Base-by-base conservation (phyloP, 805 yeast genomes). In the Candida patagonica region DNA sequence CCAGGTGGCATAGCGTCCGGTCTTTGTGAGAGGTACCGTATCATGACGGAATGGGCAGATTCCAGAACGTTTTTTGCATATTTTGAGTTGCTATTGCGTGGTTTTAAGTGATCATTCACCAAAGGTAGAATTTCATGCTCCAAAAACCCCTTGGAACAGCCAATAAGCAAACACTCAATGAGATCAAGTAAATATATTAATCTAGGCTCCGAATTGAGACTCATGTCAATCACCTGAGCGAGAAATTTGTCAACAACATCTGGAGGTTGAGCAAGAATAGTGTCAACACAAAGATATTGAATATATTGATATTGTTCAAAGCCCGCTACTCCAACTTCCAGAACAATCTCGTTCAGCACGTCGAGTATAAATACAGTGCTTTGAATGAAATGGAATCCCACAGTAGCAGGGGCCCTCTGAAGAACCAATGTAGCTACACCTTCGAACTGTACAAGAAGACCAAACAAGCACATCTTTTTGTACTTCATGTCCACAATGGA, bases 31-130 rank as follows among this genome's bases (percentile, higher is more conserved):
- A 47, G 6, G 44, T 3, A 52, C 46, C 63, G 60, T 4, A 74
- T 52, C 52, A 69, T 60, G 1, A 78, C 80, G 0, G 86, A 76
- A 53, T 81, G 89, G 1, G 77, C 66, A 0, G 79, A 73, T 52
- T 81, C 89, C 8, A 77, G 56, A 4, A 75, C 48, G 2, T 35
- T 21, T 10, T n/a, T 15, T 51, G 43, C 8, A 38, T 33, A 9
- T 53, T 48, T 26, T 2, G 13, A 21, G 4, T 4, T 6, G 15
- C 33, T 16, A 13, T 25, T 23, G 9, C 13, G 15, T 6, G 54
- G 54, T 6, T 27, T 38, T 49, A 52, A 26, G 39, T 47, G 35
- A 25, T 41, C 16, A 15, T 42, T 34, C 2, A 59, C 51, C 25
- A 61, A 45, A 6, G 64, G 65, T 10, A 53, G 42, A 26, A 62